phyloP scores from a whole-genome alignment of 148 eudicot genomes.

The Chenopodium quinoa region DNA sequence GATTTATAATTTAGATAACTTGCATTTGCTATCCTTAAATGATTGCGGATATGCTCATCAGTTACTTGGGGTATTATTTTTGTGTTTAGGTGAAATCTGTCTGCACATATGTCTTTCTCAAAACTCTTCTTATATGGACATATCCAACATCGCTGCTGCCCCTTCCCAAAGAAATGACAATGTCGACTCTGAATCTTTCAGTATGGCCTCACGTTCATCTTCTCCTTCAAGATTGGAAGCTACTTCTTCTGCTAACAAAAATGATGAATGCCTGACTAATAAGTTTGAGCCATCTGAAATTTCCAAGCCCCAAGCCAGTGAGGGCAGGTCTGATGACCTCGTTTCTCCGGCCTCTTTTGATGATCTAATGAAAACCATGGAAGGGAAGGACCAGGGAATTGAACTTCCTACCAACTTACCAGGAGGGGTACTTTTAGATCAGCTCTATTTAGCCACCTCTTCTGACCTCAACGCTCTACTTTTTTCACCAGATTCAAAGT shows the following conservation, averaged over 20 bases:
- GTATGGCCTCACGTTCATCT: constrained; percentile 38
- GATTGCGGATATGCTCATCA: too few relatives aligned
- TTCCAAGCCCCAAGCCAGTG: constrained; percentile 34
- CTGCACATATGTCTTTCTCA: constrained; percentile 81
- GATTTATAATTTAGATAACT: too few relatives aligned
- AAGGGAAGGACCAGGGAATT: constrained; percentile 46
- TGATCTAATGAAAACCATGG: constrained; percentile 55
- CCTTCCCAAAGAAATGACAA: constrained; percentile 27
- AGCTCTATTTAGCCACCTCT: constrained; percentile 54
- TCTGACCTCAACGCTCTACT: constrained; percentile 59
- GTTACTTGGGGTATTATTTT: too few relatives aligned
- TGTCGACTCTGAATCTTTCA: constrained; percentile 36
- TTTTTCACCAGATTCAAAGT: constrained; percentile 74
- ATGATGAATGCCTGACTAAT: constrained; percentile 40
- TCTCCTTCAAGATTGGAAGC: constrained; percentile 44
- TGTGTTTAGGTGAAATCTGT: constrained; percentile 69
- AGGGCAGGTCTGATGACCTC: constrained; percentile 39
- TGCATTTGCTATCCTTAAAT: too few relatives aligned
- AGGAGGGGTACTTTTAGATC: constrained; percentile 69
- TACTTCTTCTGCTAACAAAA: constrained; percentile 36
- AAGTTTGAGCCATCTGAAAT: constrained; percentile 45
- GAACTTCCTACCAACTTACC: constrained; percentile 67
- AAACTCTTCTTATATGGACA: constrained; percentile 42
- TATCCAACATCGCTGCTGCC: constrained; percentile 18
- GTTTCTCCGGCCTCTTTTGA: constrained; percentile 50